Conservation (phyloP, 495 filamentous ascomycete genomes). For the Tuber magnatum region DNA sequence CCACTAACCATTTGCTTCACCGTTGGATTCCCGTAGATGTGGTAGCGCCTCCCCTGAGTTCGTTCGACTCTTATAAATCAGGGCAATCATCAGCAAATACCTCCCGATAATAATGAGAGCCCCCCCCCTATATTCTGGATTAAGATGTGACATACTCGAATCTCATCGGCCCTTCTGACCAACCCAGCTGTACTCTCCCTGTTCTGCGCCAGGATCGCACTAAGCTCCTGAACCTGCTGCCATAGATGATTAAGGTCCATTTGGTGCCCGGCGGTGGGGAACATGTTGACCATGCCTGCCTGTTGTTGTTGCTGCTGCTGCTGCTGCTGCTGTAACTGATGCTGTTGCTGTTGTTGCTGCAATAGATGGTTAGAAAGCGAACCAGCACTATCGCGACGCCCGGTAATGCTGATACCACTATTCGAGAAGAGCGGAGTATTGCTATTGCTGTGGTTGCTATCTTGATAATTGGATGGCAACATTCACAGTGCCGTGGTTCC, state of each 20-base stretch:
- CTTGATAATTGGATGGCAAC: constrained; percentile 9
- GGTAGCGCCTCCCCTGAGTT: constrained; percentile 25
- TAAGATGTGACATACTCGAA: constrained; percentile 31
- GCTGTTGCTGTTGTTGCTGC: constrained; percentile 27
- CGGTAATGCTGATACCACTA: background rate
- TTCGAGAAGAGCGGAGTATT: constrained; percentile 6
- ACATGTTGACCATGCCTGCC: constrained; percentile 47
- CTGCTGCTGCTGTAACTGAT: constrained; percentile 31
- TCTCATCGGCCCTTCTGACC: constrained; percentile 47
- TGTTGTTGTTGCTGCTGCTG: constrained; percentile 32
- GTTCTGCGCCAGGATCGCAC: constrained; percentile 58
- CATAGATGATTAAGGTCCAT: constrained; percentile 65
- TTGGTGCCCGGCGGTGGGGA: constrained; percentile 59
- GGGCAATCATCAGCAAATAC: background rate
- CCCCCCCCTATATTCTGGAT: background rate
- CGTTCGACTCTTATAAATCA: constrained; percentile 25
- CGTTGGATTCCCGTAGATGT: constrained; percentile 31
- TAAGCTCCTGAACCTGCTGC: constrained; percentile 60
- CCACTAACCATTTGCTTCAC: constrained; percentile 31
- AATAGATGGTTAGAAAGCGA: constrained; percentile 20
- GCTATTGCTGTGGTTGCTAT: constrained; percentile 6
- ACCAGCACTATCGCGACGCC: constrained; percentile 14
- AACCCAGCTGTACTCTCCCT: constrained; percentile 57
- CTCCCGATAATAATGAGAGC: constrained; percentile 4
- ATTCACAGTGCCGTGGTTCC: constrained; percentile 8